Base-by-base conservation (phyloP, 164 flowering plant species). In the Tetrastigma voinierianum region DNA sequence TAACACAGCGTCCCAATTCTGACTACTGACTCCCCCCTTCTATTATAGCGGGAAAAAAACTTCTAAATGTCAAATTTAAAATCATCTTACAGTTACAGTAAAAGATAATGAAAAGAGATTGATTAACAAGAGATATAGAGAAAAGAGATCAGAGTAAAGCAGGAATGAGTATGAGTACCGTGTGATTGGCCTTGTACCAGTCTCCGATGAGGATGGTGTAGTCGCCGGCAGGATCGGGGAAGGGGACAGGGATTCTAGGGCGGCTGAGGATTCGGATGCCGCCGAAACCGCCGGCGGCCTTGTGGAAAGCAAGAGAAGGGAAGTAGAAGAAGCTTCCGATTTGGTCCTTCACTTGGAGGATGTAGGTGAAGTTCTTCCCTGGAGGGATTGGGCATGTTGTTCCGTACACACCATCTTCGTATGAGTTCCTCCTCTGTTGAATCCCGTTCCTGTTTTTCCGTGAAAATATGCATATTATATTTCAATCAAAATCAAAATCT, bases 351-450 rank as follows among this genome's bases (percentile, higher is more conserved):
- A 89, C 86, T 72, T 91, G 97, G 1, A 91, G 81, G 58, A 81
- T 85, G 81, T 89, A 91, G 1, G 97, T 91, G 74, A 75, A 87
- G 80, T 91, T 91, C 75, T 66, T 82, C 10, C 97, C 91, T 0
- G 97, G 97, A 15, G 97, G 97, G 23, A 91, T 91, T 14, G 97
- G 97, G 65, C 97, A 91, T 2, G 90, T 89, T 23, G 97, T 91
- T 59, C 97, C 97, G 14, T 53, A 78, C 8, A 88, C 91, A 16
- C 97, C 97, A 56, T 91, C 97, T 69, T 82, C 82, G 51, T 18
- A 91, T 19, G 97, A 91, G 25, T 89, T 91, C 76, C 88, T 91
- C 81, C 97, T 85, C 53, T 91, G 82, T 48, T 84, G 93, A 25
- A 91, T 53, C 16, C 97, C 97, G 62, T 65, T 83, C 97, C 97